phyloP scores from a whole-genome alignment of 2,329 filamentous ascomycete genomes.

The Bipolaris gigantea region DNA sequence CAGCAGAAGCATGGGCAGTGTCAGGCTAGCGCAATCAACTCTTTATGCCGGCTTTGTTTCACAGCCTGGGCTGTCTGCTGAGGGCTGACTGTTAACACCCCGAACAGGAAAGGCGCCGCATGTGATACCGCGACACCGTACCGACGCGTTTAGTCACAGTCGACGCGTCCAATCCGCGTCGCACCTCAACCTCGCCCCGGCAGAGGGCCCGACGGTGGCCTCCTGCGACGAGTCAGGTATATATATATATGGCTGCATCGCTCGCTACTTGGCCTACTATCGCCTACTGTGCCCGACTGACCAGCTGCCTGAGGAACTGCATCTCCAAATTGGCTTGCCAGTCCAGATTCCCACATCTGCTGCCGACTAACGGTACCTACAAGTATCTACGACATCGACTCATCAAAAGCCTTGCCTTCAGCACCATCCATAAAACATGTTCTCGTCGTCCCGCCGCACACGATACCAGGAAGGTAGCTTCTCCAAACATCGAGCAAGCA shows the following conservation, averaged over 20 bases:
- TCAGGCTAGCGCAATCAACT: slow-evolving; percentile 23
- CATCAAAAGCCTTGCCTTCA: background rate
- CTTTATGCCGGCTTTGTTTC: slow-evolving; percentile 33
- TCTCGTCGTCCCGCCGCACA: slow-evolving; percentile 40
- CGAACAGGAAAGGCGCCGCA: slow-evolving; percentile 27
- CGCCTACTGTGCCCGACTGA: slow-evolving; percentile 24
- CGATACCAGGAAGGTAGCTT: slow-evolving; percentile 41
- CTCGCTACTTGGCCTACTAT: slow-evolving; percentile 30
- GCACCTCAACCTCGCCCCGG: slow-evolving; percentile 27
- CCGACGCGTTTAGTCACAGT: slow-evolving; percentile 28
- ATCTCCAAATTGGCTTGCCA: slow-evolving; percentile 27
- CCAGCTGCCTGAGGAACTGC: slow-evolving; percentile 37
- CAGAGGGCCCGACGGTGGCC: slow-evolving; percentile 37
- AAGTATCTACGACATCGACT: slow-evolving; percentile 28
- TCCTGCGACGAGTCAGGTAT: slow-evolving; percentile 38
- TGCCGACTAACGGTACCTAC: slow-evolving; percentile 36
- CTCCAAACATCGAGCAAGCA: slow-evolving; percentile 45
- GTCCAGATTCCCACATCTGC: slow-evolving; percentile 28
- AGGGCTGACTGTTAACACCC: slow-evolving; percentile 30
- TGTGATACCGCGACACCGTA: slow-evolving; percentile 46
- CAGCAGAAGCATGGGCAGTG: slow-evolving; percentile 2
- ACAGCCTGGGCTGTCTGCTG: slow-evolving; percentile 30
- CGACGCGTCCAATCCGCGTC: slow-evolving; percentile 43
- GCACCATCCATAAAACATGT: slow-evolving; percentile 35
- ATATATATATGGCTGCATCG: slow-evolving; percentile 38